Conservation (phyloP, 768 basidiomycete species). For the Russula sp. region DNA sequence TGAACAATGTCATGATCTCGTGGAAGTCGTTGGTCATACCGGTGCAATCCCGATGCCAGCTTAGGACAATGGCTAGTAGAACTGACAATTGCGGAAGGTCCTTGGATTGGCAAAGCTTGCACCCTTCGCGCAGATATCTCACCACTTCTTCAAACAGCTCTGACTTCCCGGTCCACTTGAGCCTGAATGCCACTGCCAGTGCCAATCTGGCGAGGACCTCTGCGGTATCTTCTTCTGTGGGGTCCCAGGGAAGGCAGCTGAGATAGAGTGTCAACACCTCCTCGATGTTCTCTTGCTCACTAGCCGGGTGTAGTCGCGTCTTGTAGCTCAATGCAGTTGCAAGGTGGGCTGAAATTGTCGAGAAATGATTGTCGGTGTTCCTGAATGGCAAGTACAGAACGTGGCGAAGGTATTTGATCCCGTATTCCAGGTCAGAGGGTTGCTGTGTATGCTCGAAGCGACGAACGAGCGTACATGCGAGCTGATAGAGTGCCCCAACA, state of each 20-base stretch:
- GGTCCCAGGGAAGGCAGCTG: neutral
- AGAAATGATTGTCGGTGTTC: neutral
- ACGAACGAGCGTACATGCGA: neutral
- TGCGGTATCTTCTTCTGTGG: neutral
- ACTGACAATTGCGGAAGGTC: neutral
- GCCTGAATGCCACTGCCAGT: neutral
- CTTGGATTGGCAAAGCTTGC: neutral
- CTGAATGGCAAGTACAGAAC: neutral
- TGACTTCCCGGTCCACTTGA: neutral
- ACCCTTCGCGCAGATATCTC: neutral
- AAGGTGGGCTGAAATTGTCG: neutral
- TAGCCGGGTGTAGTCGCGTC: neutral
- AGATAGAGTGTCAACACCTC: conserved; percentile 2
- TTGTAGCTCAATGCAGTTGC: neutral
- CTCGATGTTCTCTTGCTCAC: neutral
- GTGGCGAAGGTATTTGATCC: neutral
- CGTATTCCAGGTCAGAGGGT: neutral
- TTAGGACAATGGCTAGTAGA: neutral
- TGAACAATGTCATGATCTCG: neutral
- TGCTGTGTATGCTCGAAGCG: neutral
- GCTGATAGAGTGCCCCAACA: neutral
- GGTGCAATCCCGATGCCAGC: neutral
- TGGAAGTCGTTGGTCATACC: no score
- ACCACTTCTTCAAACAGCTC: neutral
- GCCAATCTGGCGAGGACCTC: neutral